These are phyloP conservation scores for Alternaria gaisen DNA, from an alignment of 2,329 filamentous ascomycete genomes.

Conservation along the genomic window DNA sequence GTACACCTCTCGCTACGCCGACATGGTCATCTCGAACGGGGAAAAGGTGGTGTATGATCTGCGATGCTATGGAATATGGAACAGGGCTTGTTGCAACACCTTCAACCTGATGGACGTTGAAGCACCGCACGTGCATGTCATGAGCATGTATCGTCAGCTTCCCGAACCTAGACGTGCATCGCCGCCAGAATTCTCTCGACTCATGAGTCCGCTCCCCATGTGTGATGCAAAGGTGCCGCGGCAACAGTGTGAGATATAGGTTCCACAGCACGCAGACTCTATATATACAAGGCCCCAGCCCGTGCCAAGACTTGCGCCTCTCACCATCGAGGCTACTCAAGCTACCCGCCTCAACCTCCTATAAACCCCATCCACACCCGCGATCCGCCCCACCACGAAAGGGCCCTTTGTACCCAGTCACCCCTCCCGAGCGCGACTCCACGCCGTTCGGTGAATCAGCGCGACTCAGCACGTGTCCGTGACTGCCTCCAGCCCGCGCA, in stretches of 20 bases:
- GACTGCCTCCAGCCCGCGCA: slow-evolving; percentile 29
- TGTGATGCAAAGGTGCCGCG: slow-evolving; percentile 3
- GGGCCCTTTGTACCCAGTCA: slow-evolving; percentile 36
- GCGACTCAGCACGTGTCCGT: slow-evolving; percentile 31
- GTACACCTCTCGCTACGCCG: background rate
- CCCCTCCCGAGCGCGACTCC: slow-evolving; percentile 36
- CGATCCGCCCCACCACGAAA: slow-evolving; percentile 40
- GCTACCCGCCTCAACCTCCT: slow-evolving; percentile 26
- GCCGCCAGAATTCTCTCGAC: background rate
- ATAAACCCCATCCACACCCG: slow-evolving; percentile 39
- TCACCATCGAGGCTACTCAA: slow-evolving; percentile 26
- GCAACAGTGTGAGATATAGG: slow-evolving; percentile 12
- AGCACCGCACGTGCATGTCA: slow-evolving; percentile 8
- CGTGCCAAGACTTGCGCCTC: slow-evolving; percentile 31
- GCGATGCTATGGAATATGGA: background rate
- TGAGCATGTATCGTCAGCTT: slow-evolving; percentile 2
- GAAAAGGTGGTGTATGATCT: background rate
- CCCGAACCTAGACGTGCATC: background rate
- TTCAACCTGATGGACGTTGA: background rate
- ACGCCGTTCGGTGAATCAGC: slow-evolving; percentile 36
- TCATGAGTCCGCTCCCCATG: background rate
- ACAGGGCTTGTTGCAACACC: background rate
- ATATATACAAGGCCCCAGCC: slow-evolving; percentile 22
- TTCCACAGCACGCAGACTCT: slow-evolving; percentile 1
- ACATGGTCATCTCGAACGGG: background rate